phyloP scores from a whole-genome alignment of 306 rosid species.

The Dryas alaskensis region DNA sequence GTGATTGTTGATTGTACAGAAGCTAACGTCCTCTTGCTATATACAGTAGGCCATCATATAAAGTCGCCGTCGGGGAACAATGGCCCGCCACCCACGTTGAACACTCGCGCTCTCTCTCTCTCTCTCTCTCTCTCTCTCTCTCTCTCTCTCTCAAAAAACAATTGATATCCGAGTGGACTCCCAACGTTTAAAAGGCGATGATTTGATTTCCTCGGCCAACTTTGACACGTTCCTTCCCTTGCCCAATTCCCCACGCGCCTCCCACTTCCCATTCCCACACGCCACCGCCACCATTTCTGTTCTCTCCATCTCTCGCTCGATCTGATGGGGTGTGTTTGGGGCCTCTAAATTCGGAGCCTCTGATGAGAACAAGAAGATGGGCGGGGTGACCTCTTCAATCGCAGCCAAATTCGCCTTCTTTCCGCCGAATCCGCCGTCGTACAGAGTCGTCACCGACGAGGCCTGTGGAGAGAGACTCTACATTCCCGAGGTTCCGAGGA shows the following conservation, averaged over 20 bases:
- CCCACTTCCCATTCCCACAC: conserved; percentile 6
- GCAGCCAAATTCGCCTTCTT: conserved; percentile 96
- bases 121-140: background rate
- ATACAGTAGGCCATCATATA: conserved; percentile 3
- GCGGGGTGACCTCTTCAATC: conserved; percentile 95
- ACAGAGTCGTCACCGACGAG: conserved; percentile 46
- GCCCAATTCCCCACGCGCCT: conserved; percentile 21
- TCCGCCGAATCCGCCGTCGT: conserved; percentile 90
- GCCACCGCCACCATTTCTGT: conserved; percentile 2
- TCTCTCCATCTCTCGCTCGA: background rate
- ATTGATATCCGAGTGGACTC: background rate
- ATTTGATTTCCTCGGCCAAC: background rate
- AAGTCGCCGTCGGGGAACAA: conserved; percentile 22
- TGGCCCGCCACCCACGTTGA: background rate
- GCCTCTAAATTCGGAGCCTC: conserved; percentile 42
- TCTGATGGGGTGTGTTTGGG: background rate
- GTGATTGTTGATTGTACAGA: too few species aligned
- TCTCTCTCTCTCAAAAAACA: background rate
- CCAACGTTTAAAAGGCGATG: conserved; percentile 7
- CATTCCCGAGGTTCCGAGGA: conserved; percentile 77
- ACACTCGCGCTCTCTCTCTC: conserved; percentile 1
- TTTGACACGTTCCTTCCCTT: conserved; percentile 12
- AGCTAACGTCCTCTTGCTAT: background rate
- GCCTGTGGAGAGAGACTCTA: conserved; percentile 26
- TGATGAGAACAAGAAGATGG: conserved; percentile 51